phyloP scores from a whole-genome alignment of 2,329 filamentous ascomycete species.

The Lithohypha guttulata region DNA sequence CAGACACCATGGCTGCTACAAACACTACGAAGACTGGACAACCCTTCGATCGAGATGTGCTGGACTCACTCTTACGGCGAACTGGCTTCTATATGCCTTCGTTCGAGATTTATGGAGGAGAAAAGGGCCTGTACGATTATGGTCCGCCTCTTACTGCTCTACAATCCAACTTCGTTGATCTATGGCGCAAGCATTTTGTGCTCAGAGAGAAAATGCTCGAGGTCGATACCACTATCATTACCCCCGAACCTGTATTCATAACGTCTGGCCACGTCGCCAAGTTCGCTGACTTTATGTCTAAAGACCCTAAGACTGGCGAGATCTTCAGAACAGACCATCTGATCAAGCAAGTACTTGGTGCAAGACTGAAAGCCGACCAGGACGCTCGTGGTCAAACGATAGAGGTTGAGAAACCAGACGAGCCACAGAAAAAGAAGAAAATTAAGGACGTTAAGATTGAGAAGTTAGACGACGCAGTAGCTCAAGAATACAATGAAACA shows the following conservation, averaged over 20 bases:
- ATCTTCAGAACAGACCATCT: constrained; percentile 94
- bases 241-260: constrained; percentile 86
- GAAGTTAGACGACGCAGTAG: constrained; percentile 76
- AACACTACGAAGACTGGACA: constrained; percentile 78
- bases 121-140: constrained; percentile 85
- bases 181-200: constrained; percentile 89
- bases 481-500: constrained; percentile 82
- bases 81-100: constrained; percentile 90
- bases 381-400: constrained; percentile 74
- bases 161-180: constrained; percentile 76
- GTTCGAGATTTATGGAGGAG: constrained; percentile 90
- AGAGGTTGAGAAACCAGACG: constrained; percentile 58
- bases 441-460: constrained; percentile 64
- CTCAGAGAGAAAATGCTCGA: constrained; percentile 92
- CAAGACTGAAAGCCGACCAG: constrained; percentile 78
- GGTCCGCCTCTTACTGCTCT: constrained; percentile 79
- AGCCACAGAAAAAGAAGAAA: constrained; percentile 83
- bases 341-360: constrained; percentile 86
- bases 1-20: constrained; percentile 26
- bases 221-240: constrained; percentile 88
- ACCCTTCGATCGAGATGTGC: constrained; percentile 67
- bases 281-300: constrained; percentile 99
- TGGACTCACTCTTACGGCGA: constrained; percentile 78
- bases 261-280: constrained; percentile 95
- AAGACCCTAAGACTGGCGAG: constrained; percentile 94